These are phyloP conservation scores for Bromus sterilis DNA, from an alignment of 176 grass and related monocot genomes.

Conservation along the genomic window DNA sequence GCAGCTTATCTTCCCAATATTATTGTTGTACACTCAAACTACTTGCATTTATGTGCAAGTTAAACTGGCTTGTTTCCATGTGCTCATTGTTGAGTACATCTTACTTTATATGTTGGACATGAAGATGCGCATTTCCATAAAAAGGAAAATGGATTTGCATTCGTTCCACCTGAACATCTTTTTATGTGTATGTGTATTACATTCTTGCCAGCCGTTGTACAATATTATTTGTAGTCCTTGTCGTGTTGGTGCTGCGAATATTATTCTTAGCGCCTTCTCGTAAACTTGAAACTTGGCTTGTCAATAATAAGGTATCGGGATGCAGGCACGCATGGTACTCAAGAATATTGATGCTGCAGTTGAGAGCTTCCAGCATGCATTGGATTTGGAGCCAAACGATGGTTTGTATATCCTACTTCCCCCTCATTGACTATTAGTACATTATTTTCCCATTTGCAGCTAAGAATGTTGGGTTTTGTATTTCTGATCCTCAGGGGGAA, in stretches of 20 bases:
- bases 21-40: background rate
- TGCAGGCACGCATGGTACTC: constrained; percentile 76
- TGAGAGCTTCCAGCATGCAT: constrained; percentile 76
- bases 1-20: background rate
- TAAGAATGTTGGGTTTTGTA: constrained; percentile 15
- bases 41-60: background rate
- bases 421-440: background rate
- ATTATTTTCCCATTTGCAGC: background rate
- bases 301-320: background rate
- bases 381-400: constrained; percentile 93
- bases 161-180: background rate
- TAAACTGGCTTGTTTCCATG: background rate
- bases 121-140: background rate
- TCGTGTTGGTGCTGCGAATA: background rate
- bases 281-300: background rate
- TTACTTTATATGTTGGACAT: background rate
- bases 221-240: constrained; percentile 15
- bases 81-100: background rate
- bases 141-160: too few species aligned
- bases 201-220: background rate
- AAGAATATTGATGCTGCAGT: constrained; percentile 88
- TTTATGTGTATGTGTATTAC: background rate
- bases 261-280: background rate
- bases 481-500: constrained; percentile 44
- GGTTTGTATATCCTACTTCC: constrained; percentile 38